Conservation (phyloP, 768 basidiomycete genomes). For the Lyophyllum atratum region DNA sequence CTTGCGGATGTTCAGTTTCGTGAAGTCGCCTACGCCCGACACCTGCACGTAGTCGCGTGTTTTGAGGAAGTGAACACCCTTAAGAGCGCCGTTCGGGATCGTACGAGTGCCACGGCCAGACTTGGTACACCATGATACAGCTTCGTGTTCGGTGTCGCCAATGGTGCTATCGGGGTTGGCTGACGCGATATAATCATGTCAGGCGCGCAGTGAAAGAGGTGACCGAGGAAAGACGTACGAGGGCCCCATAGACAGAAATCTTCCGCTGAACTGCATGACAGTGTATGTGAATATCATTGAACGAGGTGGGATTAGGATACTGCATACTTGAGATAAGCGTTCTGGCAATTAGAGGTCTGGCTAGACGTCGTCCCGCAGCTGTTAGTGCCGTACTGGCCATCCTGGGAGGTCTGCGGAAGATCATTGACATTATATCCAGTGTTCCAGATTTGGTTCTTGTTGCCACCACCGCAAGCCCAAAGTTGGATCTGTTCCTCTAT, state of each 20-base stretch:
- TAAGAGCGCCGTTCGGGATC: constrained; percentile 67
- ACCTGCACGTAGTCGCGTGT: constrained; percentile 67
- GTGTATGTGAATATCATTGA: background rate
- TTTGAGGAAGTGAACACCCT: constrained; percentile 69
- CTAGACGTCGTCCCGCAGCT: constrained; percentile 61
- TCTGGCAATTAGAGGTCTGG: constrained; percentile 70
- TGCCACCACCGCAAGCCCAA: constrained; percentile 41
- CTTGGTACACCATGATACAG: constrained; percentile 79
- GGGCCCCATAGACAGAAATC: constrained; percentile 79
- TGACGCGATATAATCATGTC: background rate
- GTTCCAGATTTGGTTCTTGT: constrained; percentile 57
- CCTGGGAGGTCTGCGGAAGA: constrained; percentile 53
- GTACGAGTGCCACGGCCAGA: constrained; percentile 70
- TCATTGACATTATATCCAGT: constrained; percentile 43
- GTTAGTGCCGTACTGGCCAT: constrained; percentile 67
- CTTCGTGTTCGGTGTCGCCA: constrained; percentile 66
- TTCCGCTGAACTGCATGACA: constrained; percentile 44
- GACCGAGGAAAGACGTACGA: constrained; percentile 28
- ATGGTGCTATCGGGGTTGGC: constrained; percentile 46
- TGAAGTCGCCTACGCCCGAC: constrained; percentile 69
- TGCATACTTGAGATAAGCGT: constrained; percentile 61
- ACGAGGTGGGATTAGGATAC: constrained; percentile 14
- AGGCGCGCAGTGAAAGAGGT: background rate
- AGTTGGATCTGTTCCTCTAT: constrained; percentile 41
- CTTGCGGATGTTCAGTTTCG: constrained; percentile 56